Evolutionary conservation across 306 rosid species (phyloP).

Genomic region (Rosa multiflora): DNA sequence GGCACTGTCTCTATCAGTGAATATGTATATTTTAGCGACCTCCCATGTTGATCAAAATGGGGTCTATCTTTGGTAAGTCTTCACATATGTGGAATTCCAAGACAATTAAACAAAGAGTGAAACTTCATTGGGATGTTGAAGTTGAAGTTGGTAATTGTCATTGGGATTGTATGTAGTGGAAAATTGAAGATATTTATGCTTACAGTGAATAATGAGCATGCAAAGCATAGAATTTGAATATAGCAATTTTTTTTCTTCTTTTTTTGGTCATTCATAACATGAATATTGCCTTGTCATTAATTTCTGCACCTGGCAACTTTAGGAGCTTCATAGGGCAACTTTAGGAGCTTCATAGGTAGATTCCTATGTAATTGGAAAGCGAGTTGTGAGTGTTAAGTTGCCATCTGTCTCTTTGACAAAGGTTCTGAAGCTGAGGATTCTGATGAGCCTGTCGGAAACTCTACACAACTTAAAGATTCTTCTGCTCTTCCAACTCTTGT

Average conservation of each 20-base stretch:
- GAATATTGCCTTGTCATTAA: too few relatives aligned
- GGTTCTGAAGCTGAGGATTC: slow-evolving; percentile 48
- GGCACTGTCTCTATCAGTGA: slow-evolving; percentile 83
- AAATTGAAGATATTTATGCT: too few relatives aligned
- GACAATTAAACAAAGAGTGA: not conserved
- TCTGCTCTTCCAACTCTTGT: slow-evolving; percentile 32
- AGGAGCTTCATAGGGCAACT: slow-evolving; percentile 70
- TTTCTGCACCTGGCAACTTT: too few relatives aligned
- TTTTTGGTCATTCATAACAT: not conserved
- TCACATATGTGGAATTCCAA: not conserved
- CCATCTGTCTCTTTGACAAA: slow-evolving; percentile 68
- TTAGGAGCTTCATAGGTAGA: slow-evolving; percentile 59
- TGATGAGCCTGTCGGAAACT: slow-evolving; percentile 30
- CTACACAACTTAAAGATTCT: slow-evolving; percentile 38
- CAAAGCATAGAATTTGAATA: too few relatives aligned
- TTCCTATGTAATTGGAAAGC: slow-evolving; percentile 83
- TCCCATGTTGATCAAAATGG: slow-evolving; percentile 93
- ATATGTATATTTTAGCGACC: slow-evolving; percentile 89
- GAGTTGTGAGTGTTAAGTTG: slow-evolving; percentile 65
- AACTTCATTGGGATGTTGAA: not conserved
- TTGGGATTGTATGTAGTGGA: too few relatives aligned
- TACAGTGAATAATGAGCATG: too few relatives aligned
- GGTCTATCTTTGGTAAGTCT: slow-evolving; percentile 80
- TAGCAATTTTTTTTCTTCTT: too few relatives aligned
- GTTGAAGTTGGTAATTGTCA: too few relatives aligned